These are phyloP conservation scores for Umbelopsis sp. DNA, from an alignment of 192 early-diverging fungal species.

Conservation along the genomic window DNA sequence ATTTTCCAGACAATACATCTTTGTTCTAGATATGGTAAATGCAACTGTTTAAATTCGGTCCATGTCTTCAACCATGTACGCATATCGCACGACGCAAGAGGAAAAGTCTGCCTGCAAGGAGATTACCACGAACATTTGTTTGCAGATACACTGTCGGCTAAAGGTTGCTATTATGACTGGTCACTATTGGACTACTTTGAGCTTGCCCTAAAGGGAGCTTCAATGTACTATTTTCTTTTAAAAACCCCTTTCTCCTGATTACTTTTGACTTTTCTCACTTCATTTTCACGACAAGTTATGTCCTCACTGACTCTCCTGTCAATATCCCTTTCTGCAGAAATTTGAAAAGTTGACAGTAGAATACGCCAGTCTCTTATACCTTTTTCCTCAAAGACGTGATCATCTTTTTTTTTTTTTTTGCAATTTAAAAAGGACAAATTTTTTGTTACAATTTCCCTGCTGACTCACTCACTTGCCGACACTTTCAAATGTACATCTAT, in stretches of 20 bases:
- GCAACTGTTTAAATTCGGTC: no score
- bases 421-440: no score
- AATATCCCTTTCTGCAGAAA: not conserved
- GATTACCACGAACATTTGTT: no score
- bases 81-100: no score
- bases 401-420: not conserved
- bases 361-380: not conserved
- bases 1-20: no score
- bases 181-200: not conserved
- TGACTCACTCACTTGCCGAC: not conserved
- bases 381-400: not conserved
- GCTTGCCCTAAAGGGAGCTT: not conserved
- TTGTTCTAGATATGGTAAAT: no score
- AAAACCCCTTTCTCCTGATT: conserved; percentile 18
- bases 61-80: no score
- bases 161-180: no score
- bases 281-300: not conserved
- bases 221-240: not conserved
- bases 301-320: not conserved
- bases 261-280: not conserved
- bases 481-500: not conserved
- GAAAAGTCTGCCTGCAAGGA: no score
- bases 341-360: not conserved
- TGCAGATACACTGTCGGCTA: no score
- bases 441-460: no score